A percentile compares a stretch with the other conserved stretches of the same genome.
Conservation (phyloP, 2,329 filamentous ascomycete genomes). For the Fusarium solani-melongenae region DNA sequence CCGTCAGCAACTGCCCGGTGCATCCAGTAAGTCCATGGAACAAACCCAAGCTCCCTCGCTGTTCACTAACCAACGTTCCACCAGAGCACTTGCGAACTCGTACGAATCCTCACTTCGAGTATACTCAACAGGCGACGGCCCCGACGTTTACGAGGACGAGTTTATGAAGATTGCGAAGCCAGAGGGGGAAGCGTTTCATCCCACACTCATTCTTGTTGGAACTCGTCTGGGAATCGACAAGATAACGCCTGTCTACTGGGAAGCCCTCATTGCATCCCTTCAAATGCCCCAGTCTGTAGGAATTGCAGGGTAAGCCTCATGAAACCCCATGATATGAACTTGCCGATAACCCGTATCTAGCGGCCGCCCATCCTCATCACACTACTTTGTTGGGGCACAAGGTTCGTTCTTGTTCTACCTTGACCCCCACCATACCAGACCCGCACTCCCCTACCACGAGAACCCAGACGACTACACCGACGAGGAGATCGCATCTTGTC, state of each 20-base stretch:
- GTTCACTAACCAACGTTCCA: background rate
- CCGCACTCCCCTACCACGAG: slow-evolving; percentile 73
- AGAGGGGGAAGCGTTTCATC: slow-evolving; percentile 74
- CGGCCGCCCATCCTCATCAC: slow-evolving; percentile 89
- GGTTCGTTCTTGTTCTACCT: slow-evolving; percentile 91
- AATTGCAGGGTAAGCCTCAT: slow-evolving; percentile 81
- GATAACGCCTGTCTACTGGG: slow-evolving; percentile 94
- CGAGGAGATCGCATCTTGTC: slow-evolving; percentile 84
- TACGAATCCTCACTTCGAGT: slow-evolving; percentile 76
- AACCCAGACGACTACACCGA: slow-evolving; percentile 68
- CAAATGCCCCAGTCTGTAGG: slow-evolving; percentile 94
- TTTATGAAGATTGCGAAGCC: slow-evolving; percentile 82
- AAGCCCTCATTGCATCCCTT: slow-evolving; percentile 85
- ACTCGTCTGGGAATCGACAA: slow-evolving; percentile 93
- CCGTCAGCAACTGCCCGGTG: slow-evolving; percentile 95
- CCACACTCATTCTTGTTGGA: slow-evolving; percentile 89
- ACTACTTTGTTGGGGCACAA: slow-evolving; percentile 70
- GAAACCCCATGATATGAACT: background rate
- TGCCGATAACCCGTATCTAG: slow-evolving; percentile 56
- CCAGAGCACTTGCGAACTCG: slow-evolving; percentile 78
- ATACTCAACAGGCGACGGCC: slow-evolving; percentile 89
- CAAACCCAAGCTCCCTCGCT: background rate
- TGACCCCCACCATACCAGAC: slow-evolving; percentile 89
- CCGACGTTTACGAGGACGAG: slow-evolving; percentile 92
- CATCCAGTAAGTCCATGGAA: slow-evolving; percentile 78